Base-by-base conservation (phyloP, 2,329 filamentous ascomycete species). In the Fusarium haematococcum region DNA sequence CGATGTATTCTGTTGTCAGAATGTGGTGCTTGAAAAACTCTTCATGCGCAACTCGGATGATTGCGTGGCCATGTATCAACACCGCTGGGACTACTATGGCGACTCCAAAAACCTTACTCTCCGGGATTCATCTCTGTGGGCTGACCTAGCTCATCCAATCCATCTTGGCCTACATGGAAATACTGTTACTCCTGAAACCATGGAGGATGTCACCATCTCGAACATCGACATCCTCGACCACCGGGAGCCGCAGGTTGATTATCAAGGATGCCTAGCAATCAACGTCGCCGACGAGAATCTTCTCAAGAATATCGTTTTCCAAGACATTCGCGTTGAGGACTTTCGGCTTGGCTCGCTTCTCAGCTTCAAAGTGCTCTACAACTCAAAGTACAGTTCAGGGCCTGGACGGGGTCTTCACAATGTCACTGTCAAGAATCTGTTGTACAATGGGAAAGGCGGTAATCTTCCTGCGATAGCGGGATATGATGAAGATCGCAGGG, bases 141-240 rank as follows among this genome's bases (percentile, higher is more conserved):
- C 63, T 8, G 63, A 61, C 9, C 56, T 52, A 1, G 63, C 63
- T 13, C 63, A 66, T 20, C 63, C 63, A 1, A 54, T 66, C 16
- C 58, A 66, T 33, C 10, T 66, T 18, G 56, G 56, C 7, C 50
- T 56, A 7, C 63, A 66, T 18, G 63, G 63, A 13, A 59, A 65
- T n/a, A 45, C 63, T 4, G 39, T 25, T n/a, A 33, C 20, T 8
- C 37, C 52, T 7, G 63, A 65, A 37, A 59, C 41, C 9, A 48
- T 35, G 13, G 37, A 48, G 23, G 63, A 39, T 11, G 27, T 65
- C 20, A 58, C 30, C 23, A 59, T 65, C 4, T 39, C 50, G 0
- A 65, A 65, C 32, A 35, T 59, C 23, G 63, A 65, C 41, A 59
- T 65, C 16, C 63, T 65, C 14, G 63, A 65, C 39, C 63, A 65